Evolutionary conservation across 805 yeast genomes (phyloP).

Genomic region (Hanseniaspora lindneri): DNA sequence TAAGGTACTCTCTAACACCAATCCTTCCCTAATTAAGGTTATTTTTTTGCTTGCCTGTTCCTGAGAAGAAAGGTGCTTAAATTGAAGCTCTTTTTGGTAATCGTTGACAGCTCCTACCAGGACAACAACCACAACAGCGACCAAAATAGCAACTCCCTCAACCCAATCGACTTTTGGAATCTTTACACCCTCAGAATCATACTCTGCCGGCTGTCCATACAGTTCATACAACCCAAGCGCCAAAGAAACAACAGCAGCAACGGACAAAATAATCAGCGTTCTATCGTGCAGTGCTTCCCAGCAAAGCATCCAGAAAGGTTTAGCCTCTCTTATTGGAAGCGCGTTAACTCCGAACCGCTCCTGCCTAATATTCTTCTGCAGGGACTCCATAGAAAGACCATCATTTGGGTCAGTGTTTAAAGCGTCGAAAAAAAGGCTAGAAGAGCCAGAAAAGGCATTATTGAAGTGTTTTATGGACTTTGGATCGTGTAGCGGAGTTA

Average conservation of each 20-base stretch:
- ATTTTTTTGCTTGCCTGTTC: constrained; percentile 66
- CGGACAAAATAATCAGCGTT: constrained; percentile 66
- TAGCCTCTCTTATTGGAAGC: constrained; percentile 61
- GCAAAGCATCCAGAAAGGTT: constrained; percentile 55
- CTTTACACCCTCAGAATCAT: constrained; percentile 65
- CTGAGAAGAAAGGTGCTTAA: constrained; percentile 73
- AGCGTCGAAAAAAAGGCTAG: constrained; percentile 19
- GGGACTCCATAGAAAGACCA: constrained; percentile 22
- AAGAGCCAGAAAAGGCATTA: constrained; percentile 22
- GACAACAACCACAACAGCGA: constrained; percentile 83
- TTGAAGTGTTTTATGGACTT: constrained; percentile 25
- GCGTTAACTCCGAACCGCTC: constrained; percentile 54
- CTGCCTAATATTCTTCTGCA: constrained; percentile 6
- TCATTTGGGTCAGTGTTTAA: constrained; percentile 21
- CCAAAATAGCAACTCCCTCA: constrained; percentile 94
- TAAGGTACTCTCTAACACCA: constrained; percentile 55
- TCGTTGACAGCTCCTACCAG: constrained; percentile 92
- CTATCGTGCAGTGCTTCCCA: constrained; percentile 83
- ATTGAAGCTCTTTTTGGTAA: constrained; percentile 90
- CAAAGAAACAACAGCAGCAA: constrained; percentile 81
- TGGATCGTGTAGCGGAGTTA: constrained; percentile 27
- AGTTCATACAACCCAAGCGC: constrained; percentile 88
- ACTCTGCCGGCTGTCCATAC: constrained; percentile 67
- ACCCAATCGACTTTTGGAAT: constrained; percentile 92
- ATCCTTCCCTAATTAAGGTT: constrained; percentile 58